phyloP scores from a whole-genome alignment of 2,329 filamentous ascomycete species.

The Claviceps sp. region DNA sequence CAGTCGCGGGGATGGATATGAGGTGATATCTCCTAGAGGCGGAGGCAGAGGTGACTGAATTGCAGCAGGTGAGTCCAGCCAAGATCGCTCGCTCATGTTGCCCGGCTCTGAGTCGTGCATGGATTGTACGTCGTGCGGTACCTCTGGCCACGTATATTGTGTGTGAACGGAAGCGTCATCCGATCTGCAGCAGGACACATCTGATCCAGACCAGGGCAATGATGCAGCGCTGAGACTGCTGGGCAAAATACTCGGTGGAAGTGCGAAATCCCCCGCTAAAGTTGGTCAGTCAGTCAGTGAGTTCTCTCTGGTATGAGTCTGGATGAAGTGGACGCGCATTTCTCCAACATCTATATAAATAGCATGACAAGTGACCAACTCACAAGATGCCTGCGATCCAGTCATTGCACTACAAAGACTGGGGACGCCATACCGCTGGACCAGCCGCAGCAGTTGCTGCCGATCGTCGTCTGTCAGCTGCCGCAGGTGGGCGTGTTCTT shows the following conservation, averaged over 20 bases:
- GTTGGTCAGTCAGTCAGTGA: background rate
- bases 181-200: slow-evolving; percentile 25
- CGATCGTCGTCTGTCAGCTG: slow-evolving; percentile 26
- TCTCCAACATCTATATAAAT: background rate
- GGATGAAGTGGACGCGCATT: no score
- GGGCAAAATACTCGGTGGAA: slow-evolving; percentile 26
- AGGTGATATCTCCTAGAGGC: slow-evolving; percentile 19
- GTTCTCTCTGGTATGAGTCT: background rate
- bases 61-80: slow-evolving; percentile 25
- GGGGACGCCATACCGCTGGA: slow-evolving; percentile 24
- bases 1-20: slow-evolving; percentile 23
- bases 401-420: slow-evolving; percentile 24
- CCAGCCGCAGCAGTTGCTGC: slow-evolving; percentile 22
- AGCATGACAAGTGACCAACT: slow-evolving; percentile 8
- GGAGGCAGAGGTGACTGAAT: slow-evolving; percentile 22
- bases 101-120: slow-evolving; percentile 22
- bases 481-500: slow-evolving; percentile 22
- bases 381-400: slow-evolving; percentile 24
- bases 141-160: slow-evolving; percentile 24
- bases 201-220: slow-evolving; percentile 27
- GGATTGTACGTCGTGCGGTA: slow-evolving; percentile 18
- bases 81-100: slow-evolving; percentile 23
- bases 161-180: slow-evolving; percentile 27
- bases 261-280: slow-evolving; percentile 25
- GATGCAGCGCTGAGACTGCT: slow-evolving; percentile 28